A percentile compares a stretch with the other conserved stretches of the same genome.
These are phyloP conservation scores for Ceratocystis papillata DNA, from an alignment of 2,329 filamentous ascomycete genomes.

Conservation along the genomic window DNA sequence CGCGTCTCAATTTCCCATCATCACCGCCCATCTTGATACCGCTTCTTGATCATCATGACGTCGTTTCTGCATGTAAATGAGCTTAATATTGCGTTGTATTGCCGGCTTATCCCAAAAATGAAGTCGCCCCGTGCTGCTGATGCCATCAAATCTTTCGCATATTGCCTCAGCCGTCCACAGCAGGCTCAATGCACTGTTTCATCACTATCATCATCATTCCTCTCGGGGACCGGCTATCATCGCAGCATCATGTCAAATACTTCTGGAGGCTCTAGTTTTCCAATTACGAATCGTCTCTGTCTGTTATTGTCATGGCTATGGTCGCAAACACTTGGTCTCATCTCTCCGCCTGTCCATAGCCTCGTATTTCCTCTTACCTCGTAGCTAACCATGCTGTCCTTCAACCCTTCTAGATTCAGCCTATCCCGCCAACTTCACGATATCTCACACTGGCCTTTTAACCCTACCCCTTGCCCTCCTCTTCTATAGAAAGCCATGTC, in stretches of 20 bases:
- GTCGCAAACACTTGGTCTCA: constrained; percentile 18
- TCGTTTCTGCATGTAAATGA: constrained; percentile 7
- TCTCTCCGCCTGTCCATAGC: neutral
- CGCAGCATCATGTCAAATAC: constrained; percentile 14
- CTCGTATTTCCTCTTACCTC: neutral
- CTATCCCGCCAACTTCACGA: neutral
- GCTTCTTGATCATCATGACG: constrained; percentile 19
- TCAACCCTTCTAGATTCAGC: neutral
- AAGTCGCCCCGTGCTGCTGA: constrained; percentile 16
- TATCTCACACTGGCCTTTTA: constrained; percentile 13
- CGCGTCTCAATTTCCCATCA: constrained; percentile 22
- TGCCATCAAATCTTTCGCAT: neutral
- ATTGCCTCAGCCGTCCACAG: neutral
- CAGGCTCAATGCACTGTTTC: neutral
- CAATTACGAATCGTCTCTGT: constrained; percentile 9
- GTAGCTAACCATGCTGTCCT: constrained; percentile 17
- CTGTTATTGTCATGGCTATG: neutral
- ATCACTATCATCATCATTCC: constrained; percentile 8
- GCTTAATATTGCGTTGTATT: neutral
- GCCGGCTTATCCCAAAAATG: neutral
- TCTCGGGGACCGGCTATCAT: constrained; percentile 12
- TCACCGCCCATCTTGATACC: constrained; percentile 15
- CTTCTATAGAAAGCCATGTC: constrained; percentile 17
- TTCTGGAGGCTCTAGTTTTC: neutral
- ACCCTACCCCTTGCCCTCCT: constrained; percentile 1